Evolutionary conservation across 1,284 basidiomycete species (phyloP), one percentile per base, ranked within the genome.

Genomic region (Apiotrichum domesticum): DNA sequence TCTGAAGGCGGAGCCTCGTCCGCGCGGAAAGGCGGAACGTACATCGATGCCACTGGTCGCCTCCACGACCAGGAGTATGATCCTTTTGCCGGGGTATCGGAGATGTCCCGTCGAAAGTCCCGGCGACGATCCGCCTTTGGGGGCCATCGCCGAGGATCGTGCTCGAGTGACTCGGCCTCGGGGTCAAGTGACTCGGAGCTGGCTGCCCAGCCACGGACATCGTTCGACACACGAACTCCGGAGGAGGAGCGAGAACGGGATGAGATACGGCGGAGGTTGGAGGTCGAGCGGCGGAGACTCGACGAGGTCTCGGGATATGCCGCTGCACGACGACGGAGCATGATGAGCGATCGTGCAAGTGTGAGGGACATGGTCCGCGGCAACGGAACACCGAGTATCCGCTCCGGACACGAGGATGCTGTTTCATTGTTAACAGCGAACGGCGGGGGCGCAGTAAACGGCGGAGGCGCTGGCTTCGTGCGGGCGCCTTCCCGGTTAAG

Each of bases 31-130:
- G 54, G 52, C 14, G 72, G 73, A 14, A 67, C 75, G 6, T 77
- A 76, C 52, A 56, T 74, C 45, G 75, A 76, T 60, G 60, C 70
- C 37, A 66, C 65, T 35, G 74, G 74, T 0, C 66, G 69, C 54
- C 54, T 75, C 6, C 75, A 77, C 57, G 75, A 77, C 64, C 73
- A 71, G 42, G 75, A 77, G 52, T 77, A 67, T 58, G 75, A 77
- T 56, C 75, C 75, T 2, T 77, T 77, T 55, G 70, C 66, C 7
- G 69, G 69, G 35, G 71, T 77, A 1, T 62, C 73, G 1, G 67
- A 68, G 34, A 63, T 75, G 54, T 67, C 70, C 9, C 51, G 72
- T 40, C 64, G 66, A 4, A 73, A 73, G 48, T 72, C 67, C 15
- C 63, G 66, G 21, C 61, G 69, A 37, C 56, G 69, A 14, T 67